Evolutionary conservation across 2,329 filamentous ascomycete genomes (phyloP).

Genomic region (Aureobasidium sp.): DNA sequence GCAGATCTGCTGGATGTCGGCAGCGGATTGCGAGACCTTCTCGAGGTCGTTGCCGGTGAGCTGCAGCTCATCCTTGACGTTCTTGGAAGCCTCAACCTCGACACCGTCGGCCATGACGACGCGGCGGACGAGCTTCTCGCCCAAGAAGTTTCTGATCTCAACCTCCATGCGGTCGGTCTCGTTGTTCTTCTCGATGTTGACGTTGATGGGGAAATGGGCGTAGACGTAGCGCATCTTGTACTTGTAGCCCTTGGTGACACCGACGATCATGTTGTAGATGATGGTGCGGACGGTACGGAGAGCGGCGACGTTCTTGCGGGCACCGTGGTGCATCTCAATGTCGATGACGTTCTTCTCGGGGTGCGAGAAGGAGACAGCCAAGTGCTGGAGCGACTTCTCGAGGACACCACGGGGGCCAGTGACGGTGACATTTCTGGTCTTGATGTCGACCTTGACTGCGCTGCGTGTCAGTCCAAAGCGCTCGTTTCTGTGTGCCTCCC

Average conservation of each 20-base stretch:
- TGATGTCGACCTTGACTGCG: conserved; percentile 94
- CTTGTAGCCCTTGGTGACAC: conserved; percentile 98
- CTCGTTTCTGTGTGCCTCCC: conserved; percentile 8
- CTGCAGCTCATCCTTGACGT: conserved; percentile 96
- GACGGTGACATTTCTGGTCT: conserved; percentile 92
- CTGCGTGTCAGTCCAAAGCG: conserved; percentile 19
- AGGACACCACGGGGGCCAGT: conserved; percentile 88
- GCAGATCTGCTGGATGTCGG: conserved; percentile 99
- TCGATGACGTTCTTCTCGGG: conserved; percentile 81
- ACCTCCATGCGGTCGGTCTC: conserved; percentile 85
- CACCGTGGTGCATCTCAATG: conserved; percentile 98
- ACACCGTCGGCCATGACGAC: conserved; percentile 87
- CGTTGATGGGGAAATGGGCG: conserved; percentile 99
- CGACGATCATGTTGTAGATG: conserved; percentile 98
- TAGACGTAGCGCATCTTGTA: conserved; percentile 99
- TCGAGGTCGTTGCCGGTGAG: conserved; percentile 92
- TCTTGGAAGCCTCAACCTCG: conserved; percentile 79
- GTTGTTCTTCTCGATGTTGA: conserved; percentile 94
- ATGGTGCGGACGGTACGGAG: conserved; percentile 96
- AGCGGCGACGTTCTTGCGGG: conserved; percentile 94
- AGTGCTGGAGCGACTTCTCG: conserved; percentile 90
- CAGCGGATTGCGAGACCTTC: conserved; percentile 93
- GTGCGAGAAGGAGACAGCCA: conserved; percentile 91
- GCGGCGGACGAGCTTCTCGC: conserved; percentile 97
- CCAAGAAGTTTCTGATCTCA: conserved; percentile 98